Evolutionary conservation across 1,284 basidiomycete genomes (phyloP), one percentile per base, ranked within the genome.

Genomic region (Mycena citricolor): DNA sequence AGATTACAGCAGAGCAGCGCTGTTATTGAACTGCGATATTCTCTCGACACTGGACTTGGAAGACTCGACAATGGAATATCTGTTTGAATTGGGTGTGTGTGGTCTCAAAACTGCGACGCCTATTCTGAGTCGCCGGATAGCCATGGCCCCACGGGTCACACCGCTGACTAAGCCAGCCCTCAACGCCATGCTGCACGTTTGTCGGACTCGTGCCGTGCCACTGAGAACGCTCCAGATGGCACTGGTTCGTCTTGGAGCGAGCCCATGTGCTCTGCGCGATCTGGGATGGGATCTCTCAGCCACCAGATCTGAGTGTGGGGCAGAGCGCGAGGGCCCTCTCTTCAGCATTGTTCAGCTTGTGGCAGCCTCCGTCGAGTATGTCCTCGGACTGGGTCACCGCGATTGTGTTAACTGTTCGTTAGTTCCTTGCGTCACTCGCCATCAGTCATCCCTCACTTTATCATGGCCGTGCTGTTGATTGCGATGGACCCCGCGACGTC

Each of bases 401-500:
- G 42, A 8, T 45, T 57, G 14, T 55, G 39, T 49, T 16, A 46
- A 26, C 5, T 5, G 11, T 22, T 10, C 48, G 30, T 5, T 39
- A 77, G 75, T 23, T 60, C 62, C 29, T 49, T 60, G 34, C 60
- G 61, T 25, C 56, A 74, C n/a, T 51, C 52, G 19, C 42, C 47
- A 6, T 57, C 64, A 13, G 77, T 81, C n/a, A 58, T 76, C 3
- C 68, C 76, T 3, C 68, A 77, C 42, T 57, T 79, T n/a, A 54
- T 81, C 6, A 52, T 79, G 32, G 59, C 67, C 1, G 54, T 87
- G 33, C 48, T 81, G 5, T 61, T 83, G 4, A 59, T 87, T 17
- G 79, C 69, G 3, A 69, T 84, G 50, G 85, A 87, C 54, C 60
- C 68, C 0, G 59, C 66, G 6, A 73, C 72, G 14, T 61, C 70